phyloP scores from a whole-genome alignment of 495 filamentous ascomycete species.

The Aspergillus affinis region DNA sequence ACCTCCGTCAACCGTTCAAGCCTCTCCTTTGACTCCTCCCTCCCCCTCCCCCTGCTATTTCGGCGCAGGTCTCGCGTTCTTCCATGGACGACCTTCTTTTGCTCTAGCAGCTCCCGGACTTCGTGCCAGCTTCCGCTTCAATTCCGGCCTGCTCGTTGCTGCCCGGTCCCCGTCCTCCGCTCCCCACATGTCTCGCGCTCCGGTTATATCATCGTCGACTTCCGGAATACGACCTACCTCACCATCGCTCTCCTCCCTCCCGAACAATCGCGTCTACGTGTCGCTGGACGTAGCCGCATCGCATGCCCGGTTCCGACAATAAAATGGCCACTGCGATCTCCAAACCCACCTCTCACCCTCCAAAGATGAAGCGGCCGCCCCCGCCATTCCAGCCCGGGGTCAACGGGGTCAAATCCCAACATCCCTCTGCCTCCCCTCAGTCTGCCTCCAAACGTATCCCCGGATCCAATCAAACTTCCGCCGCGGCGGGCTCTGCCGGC shows the following conservation, averaged over 20 bases:
- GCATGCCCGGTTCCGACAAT: constrained; percentile 23
- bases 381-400: constrained; percentile 62
- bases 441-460: constrained; percentile 62
- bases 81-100: constrained; percentile 31
- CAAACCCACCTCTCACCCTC: constrained; percentile 55
- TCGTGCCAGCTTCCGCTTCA: constrained; percentile 24
- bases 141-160: constrained; percentile 32
- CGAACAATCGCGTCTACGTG: constrained; percentile 29
- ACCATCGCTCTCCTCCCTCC: constrained; percentile 24
- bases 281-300: constrained; percentile 20
- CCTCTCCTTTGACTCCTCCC: background rate
- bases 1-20: constrained; percentile 23
- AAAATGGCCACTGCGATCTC: constrained; percentile 55
- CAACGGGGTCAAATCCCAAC: constrained; percentile 64
- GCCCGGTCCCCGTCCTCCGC: constrained; percentile 39
- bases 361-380: constrained; percentile 73
- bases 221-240: constrained; percentile 36
- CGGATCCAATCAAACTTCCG: constrained; percentile 37
- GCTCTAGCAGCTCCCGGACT: constrained; percentile 23
- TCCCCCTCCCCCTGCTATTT: constrained; percentile 21
- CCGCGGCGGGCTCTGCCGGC: constrained; percentile 28
- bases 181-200: constrained; percentile 55
- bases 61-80: constrained; percentile 15
- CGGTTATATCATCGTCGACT: constrained; percentile 46
- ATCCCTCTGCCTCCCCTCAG: constrained; percentile 66